Conservation (phyloP, 495 filamentous ascomycete genomes). For the Podospora bellae-mahoneyi region DNA sequence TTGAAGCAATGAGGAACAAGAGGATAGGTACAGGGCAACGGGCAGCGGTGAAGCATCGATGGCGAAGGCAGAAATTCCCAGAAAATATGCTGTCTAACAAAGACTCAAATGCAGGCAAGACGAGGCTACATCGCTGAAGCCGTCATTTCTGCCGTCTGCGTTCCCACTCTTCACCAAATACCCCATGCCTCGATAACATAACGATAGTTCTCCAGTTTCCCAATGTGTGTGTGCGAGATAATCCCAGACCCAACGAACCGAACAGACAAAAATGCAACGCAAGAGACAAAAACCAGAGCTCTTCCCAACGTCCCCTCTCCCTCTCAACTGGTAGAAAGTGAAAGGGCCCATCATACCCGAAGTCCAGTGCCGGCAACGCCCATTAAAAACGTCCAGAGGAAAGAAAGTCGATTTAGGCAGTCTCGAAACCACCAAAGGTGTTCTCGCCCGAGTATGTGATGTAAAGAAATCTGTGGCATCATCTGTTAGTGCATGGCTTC, state of each 20-base stretch:
- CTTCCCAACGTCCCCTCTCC: not conserved
- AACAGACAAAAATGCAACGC: constrained; percentile 9
- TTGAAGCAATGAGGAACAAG: not conserved
- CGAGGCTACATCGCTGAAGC: not conserved
- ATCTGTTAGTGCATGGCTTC: not conserved
- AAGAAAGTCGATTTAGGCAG: constrained; percentile 24
- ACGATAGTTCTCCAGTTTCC: not conserved
- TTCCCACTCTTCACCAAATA: not conserved
- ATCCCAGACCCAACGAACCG: not conserved
- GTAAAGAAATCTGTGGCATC: constrained; percentile 43
- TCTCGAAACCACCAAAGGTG: constrained; percentile 72
- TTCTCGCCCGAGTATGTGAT: constrained; percentile 98
- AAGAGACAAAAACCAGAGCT: not conserved
- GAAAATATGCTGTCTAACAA: not conserved
- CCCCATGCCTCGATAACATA: not conserved
- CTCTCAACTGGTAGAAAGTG: not conserved
- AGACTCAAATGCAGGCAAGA: not conserved
- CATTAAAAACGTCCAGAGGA: constrained; percentile 16
- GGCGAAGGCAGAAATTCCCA: not conserved
- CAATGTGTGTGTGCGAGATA: not conserved
- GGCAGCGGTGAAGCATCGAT: not conserved
- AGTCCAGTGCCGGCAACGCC: constrained; percentile 17
- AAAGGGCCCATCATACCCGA: not conserved
- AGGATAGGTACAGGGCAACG: not conserved
- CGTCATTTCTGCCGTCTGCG: not conserved